These are phyloP conservation scores for Salix arbutifolia DNA, from an alignment of 345 rosid genomes.

Conservation along the genomic window DNA sequence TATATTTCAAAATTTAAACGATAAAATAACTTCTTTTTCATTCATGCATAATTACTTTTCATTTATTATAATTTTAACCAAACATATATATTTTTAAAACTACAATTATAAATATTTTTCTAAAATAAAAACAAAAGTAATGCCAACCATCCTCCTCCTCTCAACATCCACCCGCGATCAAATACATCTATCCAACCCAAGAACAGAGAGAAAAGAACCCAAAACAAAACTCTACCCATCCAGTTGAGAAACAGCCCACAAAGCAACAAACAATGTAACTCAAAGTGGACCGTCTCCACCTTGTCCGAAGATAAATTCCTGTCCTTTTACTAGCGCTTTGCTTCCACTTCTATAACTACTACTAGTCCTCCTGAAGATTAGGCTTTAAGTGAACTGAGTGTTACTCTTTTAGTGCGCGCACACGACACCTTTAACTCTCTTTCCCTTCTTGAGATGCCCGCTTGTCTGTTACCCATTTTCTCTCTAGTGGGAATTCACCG, in stretches of 20 bases:
- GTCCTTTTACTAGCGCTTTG: not conserved
- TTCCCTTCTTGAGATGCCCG: not conserved
- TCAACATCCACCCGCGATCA: too few species aligned
- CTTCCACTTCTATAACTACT: not conserved
- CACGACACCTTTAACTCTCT: not conserved
- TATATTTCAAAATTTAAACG: too few species aligned
- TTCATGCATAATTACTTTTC: too few species aligned
- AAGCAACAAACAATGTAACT: not conserved
- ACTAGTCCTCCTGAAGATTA: not conserved
- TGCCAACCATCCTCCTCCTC: too few species aligned
- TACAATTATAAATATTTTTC: too few species aligned
- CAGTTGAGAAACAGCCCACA: not conserved
- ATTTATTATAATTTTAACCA: too few species aligned
- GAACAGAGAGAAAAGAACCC: too few species aligned
- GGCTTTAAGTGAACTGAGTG: too few species aligned
- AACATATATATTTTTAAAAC: too few species aligned
- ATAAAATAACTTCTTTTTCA: too few species aligned
- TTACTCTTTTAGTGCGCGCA: not conserved
- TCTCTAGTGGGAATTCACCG: constrained; percentile 17
- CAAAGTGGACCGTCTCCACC: not conserved
- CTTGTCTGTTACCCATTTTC: constrained; percentile 6
- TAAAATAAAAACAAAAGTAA: too few species aligned
- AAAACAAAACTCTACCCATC: not conserved
- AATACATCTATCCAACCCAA: too few species aligned
- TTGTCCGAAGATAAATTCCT: not conserved